Base-by-base conservation (phyloP, 2,329 filamentous ascomycete genomes). In the Calonectria pseudoreteaudii region DNA sequence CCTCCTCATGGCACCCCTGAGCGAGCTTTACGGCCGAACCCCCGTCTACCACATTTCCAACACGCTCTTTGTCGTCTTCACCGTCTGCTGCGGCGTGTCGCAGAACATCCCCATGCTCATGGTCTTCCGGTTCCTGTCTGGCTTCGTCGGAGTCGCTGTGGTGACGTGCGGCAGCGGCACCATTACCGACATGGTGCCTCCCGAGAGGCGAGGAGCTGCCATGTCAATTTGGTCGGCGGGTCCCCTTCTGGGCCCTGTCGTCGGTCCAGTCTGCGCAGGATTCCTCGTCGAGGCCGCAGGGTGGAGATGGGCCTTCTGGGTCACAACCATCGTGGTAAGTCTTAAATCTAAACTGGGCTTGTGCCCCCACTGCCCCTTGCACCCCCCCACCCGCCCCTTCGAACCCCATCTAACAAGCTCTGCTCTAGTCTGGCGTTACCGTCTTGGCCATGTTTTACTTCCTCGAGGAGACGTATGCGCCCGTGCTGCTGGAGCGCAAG, bases 121-220 rank as follows among this genome's bases (percentile, higher is more conserved):
- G 82, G 82, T 92, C 44, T 90, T 90, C 6, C 86, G 91, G 11
- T 93, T 93, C 81, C 90, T 91, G 72, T 85, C 86, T 10, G 91
- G 88, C 0, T 86, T 92, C 68, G 91, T 92, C 76, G 90, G 88
- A 10, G 88, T 87, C 0, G 90, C 91, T 0, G 90, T 91, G 0
- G 87, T 94, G 6, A 93, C 91, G 7, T 92, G 91, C 78, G 92
- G 90, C 0, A 91, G 91, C 18, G 91, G 91, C 38, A 91, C 93
- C 0, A 80, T 93, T 10, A 89, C 88, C 49, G 92, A 93, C 82
- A 87, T 93, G 38, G 92, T 87, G 84, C 83, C 87, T 0, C 85
- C 91, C 0, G 87, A 89, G 30, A 81, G 91, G 73, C 86, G 92
- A 67, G 92, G 91, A 18, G 88, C 88, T 4, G 91, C 91, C 3